Percentiles rank a stretch among this genome's conserved stretches.
Conservation (phyloP, 805 yeast species). For the Kodamaea kaohsiungensis region DNA sequence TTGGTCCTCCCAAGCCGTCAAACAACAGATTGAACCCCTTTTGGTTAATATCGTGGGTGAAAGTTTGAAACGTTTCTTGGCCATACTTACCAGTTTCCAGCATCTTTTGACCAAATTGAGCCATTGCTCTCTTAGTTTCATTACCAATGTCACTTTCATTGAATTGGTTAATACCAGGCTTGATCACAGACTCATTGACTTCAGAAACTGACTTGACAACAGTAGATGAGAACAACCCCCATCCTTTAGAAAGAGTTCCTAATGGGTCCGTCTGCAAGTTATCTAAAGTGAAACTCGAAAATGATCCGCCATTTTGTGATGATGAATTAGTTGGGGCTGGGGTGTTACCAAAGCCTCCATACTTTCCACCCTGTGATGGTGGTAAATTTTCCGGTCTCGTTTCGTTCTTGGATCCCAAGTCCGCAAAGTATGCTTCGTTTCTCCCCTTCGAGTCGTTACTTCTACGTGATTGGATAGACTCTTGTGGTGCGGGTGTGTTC, state of each 20-base stretch:
- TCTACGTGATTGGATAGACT: constrained; percentile 41
- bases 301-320: constrained; percentile 40
- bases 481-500: constrained; percentile 24
- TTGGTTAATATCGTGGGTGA: constrained; percentile 48
- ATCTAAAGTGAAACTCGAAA: constrained; percentile 61
- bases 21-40: constrained; percentile 49
- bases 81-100: constrained; percentile 84
- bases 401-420: constrained; percentile 71
- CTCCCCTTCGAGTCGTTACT: constrained; percentile 45
- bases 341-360: constrained; percentile 86
- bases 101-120: constrained; percentile 92
- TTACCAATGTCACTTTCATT: constrained; percentile 72
- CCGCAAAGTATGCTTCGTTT: constrained; percentile 82
- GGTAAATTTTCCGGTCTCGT: constrained; percentile 75
- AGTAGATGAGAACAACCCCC: constrained; percentile 89
- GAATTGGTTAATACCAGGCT: constrained; percentile 84
- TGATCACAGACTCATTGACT: constrained; percentile 84
- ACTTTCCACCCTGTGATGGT: constrained; percentile 94
- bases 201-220: constrained; percentile 82
- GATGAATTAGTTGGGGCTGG: constrained; percentile 47
- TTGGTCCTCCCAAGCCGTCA: constrained; percentile 50
- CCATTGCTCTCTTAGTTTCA: constrained; percentile 91
- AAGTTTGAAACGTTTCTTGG: constrained; percentile 61
- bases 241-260: constrained; percentile 88
- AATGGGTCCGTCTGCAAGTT: constrained; percentile 80